Percentiles rank a stretch among this genome's conserved stretches.
These are phyloP conservation scores for Termitomyces sp. DNA, from an alignment of 768 basidiomycete species.

Conservation along the genomic window DNA sequence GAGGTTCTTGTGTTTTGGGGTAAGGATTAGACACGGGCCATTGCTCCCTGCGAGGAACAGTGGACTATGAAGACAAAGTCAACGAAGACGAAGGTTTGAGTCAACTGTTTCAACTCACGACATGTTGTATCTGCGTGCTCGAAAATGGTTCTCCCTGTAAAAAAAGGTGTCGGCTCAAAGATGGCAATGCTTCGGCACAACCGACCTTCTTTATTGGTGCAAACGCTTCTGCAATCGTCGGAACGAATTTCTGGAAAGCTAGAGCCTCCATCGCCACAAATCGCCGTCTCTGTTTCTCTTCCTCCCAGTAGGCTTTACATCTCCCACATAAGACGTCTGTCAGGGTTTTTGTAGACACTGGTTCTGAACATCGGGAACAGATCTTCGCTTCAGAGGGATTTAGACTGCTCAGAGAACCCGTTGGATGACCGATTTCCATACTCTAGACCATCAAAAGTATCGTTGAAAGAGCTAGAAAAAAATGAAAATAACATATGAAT, in stretches of 20 bases:
- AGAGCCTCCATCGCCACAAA: not conserved
- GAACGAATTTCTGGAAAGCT: not conserved
- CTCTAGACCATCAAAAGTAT: conserved; percentile 3
- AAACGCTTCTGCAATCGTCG: not conserved
- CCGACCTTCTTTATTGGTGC: not conserved
- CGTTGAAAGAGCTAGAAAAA: not conserved
- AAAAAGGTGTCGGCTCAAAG: not conserved
- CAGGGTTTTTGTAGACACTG: not conserved
- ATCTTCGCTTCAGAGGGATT: not conserved
- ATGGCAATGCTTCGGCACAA: not conserved
- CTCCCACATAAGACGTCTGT: not conserved
- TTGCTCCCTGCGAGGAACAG: not conserved
- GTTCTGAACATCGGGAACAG: conserved; percentile 3
- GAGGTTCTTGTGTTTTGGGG: not conserved
- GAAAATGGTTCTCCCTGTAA: not conserved
- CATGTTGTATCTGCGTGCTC: not conserved
- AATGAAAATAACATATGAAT: not conserved
- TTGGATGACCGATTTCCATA: conserved; percentile 4
- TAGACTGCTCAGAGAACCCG: not conserved
- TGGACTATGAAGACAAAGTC: not conserved
- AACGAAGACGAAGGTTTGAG: not conserved
- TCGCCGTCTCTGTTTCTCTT: not conserved
- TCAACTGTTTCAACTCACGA: not conserved
- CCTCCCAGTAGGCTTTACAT: conserved; percentile 1
- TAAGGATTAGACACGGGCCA: not conserved